A percentile compares a stretch with the other conserved stretches of the same genome.
phyloP scores from a whole-genome alignment of 305 asterid species.

The Fraxinus greggii region DNA sequence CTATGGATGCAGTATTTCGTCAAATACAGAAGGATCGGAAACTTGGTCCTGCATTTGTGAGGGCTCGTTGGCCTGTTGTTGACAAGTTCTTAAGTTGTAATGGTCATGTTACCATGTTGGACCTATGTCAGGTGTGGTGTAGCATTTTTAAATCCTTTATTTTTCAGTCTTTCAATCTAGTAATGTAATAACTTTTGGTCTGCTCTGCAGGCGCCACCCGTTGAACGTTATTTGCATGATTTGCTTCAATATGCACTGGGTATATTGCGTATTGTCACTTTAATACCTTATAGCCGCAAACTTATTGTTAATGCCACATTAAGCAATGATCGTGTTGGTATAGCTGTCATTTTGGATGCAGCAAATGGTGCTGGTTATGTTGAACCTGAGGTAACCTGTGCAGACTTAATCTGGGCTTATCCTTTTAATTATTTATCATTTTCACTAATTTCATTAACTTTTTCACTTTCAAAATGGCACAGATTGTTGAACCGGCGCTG shows the following conservation, averaged over 20 bases:
- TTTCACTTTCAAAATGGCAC: slow-evolving; percentile 26
- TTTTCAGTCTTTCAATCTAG: slow-evolving; percentile 14
- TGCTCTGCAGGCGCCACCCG: slow-evolving; percentile 84
- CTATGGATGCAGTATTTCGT: slow-evolving; percentile 86
- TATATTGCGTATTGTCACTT: slow-evolving; percentile 78
- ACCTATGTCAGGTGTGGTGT: slow-evolving; percentile 84
- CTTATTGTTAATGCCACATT: slow-evolving; percentile 75
- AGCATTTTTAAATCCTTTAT: slow-evolving; percentile 12
- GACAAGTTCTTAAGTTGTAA: slow-evolving; percentile 74
- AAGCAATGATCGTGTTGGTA: slow-evolving; percentile 92
- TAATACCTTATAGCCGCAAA: slow-evolving; percentile 85
- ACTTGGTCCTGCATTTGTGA: slow-evolving; percentile 85
- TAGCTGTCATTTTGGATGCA: slow-evolving; percentile 94
- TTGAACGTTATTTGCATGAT: slow-evolving; percentile 94
- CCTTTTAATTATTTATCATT: slow-evolving; percentile 14
- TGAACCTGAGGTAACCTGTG: slow-evolving; percentile 81
- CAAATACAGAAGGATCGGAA: slow-evolving; percentile 91
- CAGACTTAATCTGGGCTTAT: slow-evolving; percentile 16
- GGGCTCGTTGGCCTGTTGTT: slow-evolving; percentile 88
- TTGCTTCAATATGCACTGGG: slow-evolving; percentile 97
- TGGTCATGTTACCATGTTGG: slow-evolving; percentile 95
- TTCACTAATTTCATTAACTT: background rate
- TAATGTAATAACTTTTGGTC: slow-evolving; percentile 17
- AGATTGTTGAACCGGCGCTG: slow-evolving; percentile 95
- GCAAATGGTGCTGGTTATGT: slow-evolving; percentile 90